These are phyloP conservation scores for Quaeritorhiza haematococci DNA, from an alignment of 371 early-diverging fungal genomes.

Conservation along the genomic window DNA sequence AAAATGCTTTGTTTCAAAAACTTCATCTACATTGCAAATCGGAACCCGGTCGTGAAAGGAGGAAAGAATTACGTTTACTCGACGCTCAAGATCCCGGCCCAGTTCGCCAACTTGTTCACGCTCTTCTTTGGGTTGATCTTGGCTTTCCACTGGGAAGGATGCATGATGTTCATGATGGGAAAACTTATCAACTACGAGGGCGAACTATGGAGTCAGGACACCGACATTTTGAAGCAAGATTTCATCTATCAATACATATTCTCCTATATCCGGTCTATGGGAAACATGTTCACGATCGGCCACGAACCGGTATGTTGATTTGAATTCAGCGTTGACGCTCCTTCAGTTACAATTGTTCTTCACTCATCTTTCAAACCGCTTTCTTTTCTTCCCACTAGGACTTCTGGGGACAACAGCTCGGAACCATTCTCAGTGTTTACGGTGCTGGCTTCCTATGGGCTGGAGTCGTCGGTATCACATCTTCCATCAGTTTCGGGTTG, in stretches of 20 bases:
- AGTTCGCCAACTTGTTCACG: slow-evolving; percentile 6
- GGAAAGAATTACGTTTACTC: slow-evolving; percentile 12
- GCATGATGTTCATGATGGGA: slow-evolving; percentile 12
- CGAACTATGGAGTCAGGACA: background rate
- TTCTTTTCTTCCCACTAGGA: too few species aligned
- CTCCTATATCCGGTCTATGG: slow-evolving; percentile 7
- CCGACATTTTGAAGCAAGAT: slow-evolving; percentile 3
- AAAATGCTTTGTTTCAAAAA: slow-evolving; percentile 12
- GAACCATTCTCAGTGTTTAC: background rate
- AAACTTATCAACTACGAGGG: background rate
- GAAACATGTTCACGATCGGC: slow-evolving; percentile 16
- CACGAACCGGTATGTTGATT: background rate
- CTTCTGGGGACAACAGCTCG: too few species aligned
- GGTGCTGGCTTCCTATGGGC: slow-evolving; percentile 5
- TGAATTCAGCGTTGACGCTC: background rate
- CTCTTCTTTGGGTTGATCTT: slow-evolving; percentile 6
- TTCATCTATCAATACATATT: slow-evolving; percentile 10
- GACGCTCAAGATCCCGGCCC: background rate
- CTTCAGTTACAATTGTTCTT: background rate
- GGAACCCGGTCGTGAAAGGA: too few species aligned
- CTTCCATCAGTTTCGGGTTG: slow-evolving; percentile 28
- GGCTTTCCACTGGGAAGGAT: slow-evolving; percentile 14
- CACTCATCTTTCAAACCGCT: background rate
- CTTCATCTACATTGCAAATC: slow-evolving; percentile 15
- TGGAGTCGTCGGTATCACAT: slow-evolving; percentile 26